Conservation (phyloP, 108 stramenopile genomes). For the Skeletonema menzelii region DNA sequence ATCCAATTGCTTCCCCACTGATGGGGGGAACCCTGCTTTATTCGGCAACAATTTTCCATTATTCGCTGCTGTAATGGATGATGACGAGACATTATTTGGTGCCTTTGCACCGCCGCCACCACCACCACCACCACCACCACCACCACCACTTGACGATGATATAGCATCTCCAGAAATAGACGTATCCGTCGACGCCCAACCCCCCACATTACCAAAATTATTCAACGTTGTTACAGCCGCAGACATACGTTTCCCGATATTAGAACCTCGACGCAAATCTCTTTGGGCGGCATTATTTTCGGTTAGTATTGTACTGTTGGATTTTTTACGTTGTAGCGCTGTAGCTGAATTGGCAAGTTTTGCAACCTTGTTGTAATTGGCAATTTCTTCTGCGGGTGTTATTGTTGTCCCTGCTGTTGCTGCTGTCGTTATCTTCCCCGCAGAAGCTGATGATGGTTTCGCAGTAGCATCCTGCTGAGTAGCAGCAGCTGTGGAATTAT, state of each 20-base stretch:
- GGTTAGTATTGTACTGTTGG: neutral
- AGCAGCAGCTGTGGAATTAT: neutral
- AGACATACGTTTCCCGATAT: constrained; percentile 75
- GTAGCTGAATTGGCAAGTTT: constrained; percentile 1
- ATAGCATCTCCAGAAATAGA: constrained; percentile 1
- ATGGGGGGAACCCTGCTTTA: neutral
- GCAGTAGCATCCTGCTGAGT: neutral
- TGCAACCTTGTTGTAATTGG: constrained; percentile 10
- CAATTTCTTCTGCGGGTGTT: constrained; percentile 7
- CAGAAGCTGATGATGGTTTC: neutral
- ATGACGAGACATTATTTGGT: neutral
- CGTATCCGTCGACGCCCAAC: constrained; percentile 17
- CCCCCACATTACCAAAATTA: constrained; percentile 27
- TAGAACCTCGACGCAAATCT: constrained; percentile 56
- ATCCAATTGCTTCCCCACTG: neutral
- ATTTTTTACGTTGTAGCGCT: constrained; percentile 9
- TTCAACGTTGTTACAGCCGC: constrained; percentile 62
- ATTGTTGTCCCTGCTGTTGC: neutral
- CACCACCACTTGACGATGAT: neutral
- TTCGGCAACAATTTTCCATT: neutral
- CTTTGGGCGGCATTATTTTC: constrained; percentile 13
- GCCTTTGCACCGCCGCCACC: neutral
- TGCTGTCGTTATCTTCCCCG: neutral
- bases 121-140: neutral
- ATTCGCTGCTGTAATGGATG: neutral